Conservation (phyloP, 352 stramenopile genomes). For the Phytophthora sojae region DNA sequence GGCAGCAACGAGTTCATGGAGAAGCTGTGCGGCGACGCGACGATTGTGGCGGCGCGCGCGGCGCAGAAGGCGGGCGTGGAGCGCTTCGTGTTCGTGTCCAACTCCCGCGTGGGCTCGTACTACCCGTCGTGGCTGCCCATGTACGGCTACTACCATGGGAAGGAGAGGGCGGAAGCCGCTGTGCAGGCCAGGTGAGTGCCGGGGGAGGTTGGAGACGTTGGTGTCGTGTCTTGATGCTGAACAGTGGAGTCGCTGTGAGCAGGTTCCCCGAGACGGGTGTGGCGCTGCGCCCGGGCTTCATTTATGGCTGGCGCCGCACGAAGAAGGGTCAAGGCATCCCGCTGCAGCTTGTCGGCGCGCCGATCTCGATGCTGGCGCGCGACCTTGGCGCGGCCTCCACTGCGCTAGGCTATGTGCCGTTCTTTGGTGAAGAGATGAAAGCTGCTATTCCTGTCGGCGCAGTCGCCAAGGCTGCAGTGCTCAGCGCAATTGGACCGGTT, state of each 20-base stretch:
- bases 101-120: conserved; percentile 87
- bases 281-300: conserved; percentile 89
- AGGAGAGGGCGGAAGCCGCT: conserved; percentile 84
- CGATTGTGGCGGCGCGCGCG: conserved; percentile 74
- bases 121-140: conserved; percentile 79
- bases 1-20: conserved; percentile 91
- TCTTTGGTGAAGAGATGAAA: conserved; percentile 75
- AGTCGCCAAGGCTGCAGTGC: conserved; percentile 84
- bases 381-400: conserved; percentile 66
- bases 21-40: conserved; percentile 90
- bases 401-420: conserved; percentile 62
- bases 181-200: conserved; percentile 61
- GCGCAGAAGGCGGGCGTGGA: conserved; percentile 78
- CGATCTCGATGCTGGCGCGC: conserved; percentile 70
- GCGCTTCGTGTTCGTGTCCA: conserved; percentile 93
- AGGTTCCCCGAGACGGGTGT: conserved; percentile 83
- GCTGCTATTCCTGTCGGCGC: conserved; percentile 70
- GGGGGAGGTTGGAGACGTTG: neutral
- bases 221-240: neutral
- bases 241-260: neutral
- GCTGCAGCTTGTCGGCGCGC: conserved; percentile 77
- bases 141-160: conserved; percentile 92
- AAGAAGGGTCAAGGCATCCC: conserved; percentile 71
- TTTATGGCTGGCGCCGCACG: conserved; percentile 84
- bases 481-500: conserved; percentile 80